Percentiles rank a stretch among this genome's conserved stretches.
Conservation (phyloP, 2,329 filamentous ascomycete species). For the Alternaria triticimaculans region DNA sequence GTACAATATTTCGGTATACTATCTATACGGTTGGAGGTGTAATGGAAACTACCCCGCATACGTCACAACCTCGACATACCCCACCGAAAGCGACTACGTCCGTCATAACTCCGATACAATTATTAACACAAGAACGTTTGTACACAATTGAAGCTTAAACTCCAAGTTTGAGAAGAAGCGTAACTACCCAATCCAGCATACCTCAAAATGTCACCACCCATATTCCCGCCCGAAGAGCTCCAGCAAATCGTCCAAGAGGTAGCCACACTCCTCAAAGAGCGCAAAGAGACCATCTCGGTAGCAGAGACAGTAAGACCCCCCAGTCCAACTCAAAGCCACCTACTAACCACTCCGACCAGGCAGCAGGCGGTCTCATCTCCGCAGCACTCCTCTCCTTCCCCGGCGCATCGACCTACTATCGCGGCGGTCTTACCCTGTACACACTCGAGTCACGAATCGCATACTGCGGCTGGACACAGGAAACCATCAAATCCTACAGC, state of each 20-base stretch:
- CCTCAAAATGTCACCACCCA: constrained; percentile 31
- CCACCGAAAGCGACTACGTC: constrained; percentile 9
- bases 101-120: background rate
- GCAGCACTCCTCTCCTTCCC: constrained; percentile 64
- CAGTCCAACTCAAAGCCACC: background rate
- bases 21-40: background rate
- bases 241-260: constrained; percentile 58
- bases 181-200: background rate
- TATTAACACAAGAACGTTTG: background rate
- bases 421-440: constrained; percentile 68
- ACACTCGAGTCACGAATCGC: constrained; percentile 64
- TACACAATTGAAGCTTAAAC: background rate
- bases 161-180: background rate
- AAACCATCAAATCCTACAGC: constrained; percentile 59
- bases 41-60: constrained; percentile 26
- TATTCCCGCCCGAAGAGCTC: constrained; percentile 53
- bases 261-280: constrained; percentile 60
- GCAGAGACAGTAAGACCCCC: constrained; percentile 62
- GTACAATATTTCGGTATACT: background rate
- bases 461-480: constrained; percentile 67
- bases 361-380: constrained; percentile 68
- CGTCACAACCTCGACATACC: constrained; percentile 23
- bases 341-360: constrained; percentile 48
- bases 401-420: constrained; percentile 65
- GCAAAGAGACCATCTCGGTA: constrained; percentile 64